Evolutionary conservation across 2,329 filamentous ascomycete species (phyloP).

Genomic region (Emmonsia crescens): DNA sequence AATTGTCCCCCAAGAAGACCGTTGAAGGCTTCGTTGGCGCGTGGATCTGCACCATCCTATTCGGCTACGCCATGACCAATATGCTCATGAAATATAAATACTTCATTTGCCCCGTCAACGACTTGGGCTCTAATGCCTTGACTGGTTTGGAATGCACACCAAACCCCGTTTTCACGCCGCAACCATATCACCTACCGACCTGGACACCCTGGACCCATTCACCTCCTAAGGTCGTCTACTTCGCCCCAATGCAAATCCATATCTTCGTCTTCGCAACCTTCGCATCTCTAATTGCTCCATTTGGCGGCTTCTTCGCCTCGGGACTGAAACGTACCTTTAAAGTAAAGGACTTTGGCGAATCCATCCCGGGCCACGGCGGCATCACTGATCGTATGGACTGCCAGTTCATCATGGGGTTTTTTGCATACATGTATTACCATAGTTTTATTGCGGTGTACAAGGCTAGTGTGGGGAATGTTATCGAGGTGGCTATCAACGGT

Average conservation of each 20-base stretch:
- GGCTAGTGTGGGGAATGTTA: conserved; percentile 70
- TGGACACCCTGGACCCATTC: conserved; percentile 54
- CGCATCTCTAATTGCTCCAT: conserved; percentile 90
- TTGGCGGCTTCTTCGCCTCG: conserved; percentile 96
- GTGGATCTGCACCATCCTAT: conserved; percentile 88
- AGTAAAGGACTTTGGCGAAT: conserved; percentile 99
- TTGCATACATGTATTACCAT: conserved; percentile 97
- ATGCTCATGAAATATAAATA: conserved; percentile 84
- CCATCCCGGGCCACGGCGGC: conserved; percentile 91
- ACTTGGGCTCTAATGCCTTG: conserved; percentile 86
- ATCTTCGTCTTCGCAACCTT: conserved; percentile 84
- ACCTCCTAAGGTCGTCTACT: conserved; percentile 50
- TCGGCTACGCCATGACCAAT: conserved; percentile 71
- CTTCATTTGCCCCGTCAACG: conserved; percentile 96
- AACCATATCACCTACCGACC: conserved; percentile 60
- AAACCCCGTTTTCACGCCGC: conserved; percentile 82
- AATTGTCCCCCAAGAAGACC: conserved; percentile 97
- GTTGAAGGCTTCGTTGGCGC: conserved; percentile 94
- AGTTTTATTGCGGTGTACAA: conserved; percentile 90
- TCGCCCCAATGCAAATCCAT: conserved; percentile 88
- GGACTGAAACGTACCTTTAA: conserved; percentile 98
- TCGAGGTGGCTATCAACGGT: conserved; percentile 87
- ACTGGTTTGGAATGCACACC: conserved; percentile 80
- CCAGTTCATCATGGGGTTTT: conserved; percentile 99
- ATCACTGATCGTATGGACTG: conserved; percentile 99